Base-by-base conservation (phyloP, 495 filamentous ascomycete species). In the Podospora pseudopauciseta region DNA sequence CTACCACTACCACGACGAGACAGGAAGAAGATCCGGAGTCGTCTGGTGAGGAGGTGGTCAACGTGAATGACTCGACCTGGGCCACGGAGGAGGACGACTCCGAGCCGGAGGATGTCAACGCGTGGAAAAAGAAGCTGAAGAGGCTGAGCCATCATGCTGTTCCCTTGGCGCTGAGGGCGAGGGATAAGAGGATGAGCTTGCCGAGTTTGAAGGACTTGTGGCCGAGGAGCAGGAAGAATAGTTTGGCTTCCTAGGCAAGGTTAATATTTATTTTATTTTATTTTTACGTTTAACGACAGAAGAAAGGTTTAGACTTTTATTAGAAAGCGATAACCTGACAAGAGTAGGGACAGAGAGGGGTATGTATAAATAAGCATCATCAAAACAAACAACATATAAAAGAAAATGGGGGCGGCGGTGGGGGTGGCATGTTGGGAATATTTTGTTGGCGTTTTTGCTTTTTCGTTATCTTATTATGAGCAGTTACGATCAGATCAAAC, bases 161-260 rank as follows among this genome's bases (percentile, higher is more conserved):
- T 6, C 39, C 39, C 6, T 16, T 49, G 39, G 39, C 39, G 39
- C 2, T 49, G 39, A 49, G 39, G 11, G 62, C 55, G 2, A 64
- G 58, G 54, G 76, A 74, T 61, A 78, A 71, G 71, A 58, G 71
- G 16, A 74, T 71, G 70, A 79, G 79, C 63, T 57, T 78, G 67
- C 77, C 77, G 60, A 66, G 66, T 26, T 19, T 75, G n/a, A 69
- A 70, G 63, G 63, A 56, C 19, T 19, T 68, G 7, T 76, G 73
- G 74, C 70, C 67, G 5, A 65, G 63, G 55, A 68, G 61, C 26
- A n/a, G 65, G 7, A 67, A 28, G 49, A 56, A 16, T 57, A 72
- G 66, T 62, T 32, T 57, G 62, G 19, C 0, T 9, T 13, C 2
- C 9, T 3, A 26, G 9, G 18, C 0, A 23, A 23, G 23, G 23